Evolutionary conservation across 1,139 yeast genomes (phyloP).

Genomic region (Suhomyces guaymorum): DNA sequence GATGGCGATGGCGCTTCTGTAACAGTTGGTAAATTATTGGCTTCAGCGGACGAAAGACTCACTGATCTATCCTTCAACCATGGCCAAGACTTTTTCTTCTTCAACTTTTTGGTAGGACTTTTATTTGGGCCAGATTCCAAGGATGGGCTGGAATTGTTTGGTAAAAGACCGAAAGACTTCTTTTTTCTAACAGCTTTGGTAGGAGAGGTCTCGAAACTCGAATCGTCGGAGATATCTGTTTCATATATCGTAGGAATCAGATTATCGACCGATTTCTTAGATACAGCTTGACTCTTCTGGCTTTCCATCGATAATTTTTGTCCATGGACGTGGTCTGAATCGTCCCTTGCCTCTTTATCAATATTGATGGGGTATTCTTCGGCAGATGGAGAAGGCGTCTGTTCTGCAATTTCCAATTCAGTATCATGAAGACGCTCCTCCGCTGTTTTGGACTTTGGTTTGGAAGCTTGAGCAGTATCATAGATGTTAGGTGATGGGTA

Average conservation of each 20-base stretch:
- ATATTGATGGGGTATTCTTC: not conserved
- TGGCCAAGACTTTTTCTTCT: conserved; percentile 43
- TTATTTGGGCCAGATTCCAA: conserved; percentile 10
- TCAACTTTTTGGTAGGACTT: conserved; percentile 24
- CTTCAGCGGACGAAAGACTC: conserved; percentile 32
- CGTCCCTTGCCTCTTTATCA: not conserved
- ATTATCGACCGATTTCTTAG: conserved; percentile 11
- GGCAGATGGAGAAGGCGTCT: not conserved
- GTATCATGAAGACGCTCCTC: conserved; percentile 5
- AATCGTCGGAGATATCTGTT: conserved; percentile 13
- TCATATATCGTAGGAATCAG: conserved; percentile 12
- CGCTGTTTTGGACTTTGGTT: conserved; percentile 2
- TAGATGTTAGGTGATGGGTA: conserved; percentile 13
- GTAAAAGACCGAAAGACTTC: conserved; percentile 28
- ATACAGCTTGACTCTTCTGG: conserved; percentile 3
- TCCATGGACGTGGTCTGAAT: conserved; percentile 1
- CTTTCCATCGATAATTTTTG: conserved; percentile 7
- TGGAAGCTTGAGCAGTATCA: conserved; percentile 2
- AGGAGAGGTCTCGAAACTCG: conserved; percentile 21
- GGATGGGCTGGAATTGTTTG: conserved; percentile 12
- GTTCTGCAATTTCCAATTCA: conserved; percentile 5
- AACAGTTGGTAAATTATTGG: conserved; percentile 23
- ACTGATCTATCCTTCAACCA: conserved; percentile 42
- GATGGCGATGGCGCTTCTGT: conserved; percentile 23
- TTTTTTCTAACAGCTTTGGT: conserved; percentile 20